A percentile compares a stretch with the other conserved stretches of the same genome.
These are phyloP conservation scores for Stachybotrys chlorohalonatus DNA, from an alignment of 2,329 filamentous ascomycete genomes.

Conservation along the genomic window DNA sequence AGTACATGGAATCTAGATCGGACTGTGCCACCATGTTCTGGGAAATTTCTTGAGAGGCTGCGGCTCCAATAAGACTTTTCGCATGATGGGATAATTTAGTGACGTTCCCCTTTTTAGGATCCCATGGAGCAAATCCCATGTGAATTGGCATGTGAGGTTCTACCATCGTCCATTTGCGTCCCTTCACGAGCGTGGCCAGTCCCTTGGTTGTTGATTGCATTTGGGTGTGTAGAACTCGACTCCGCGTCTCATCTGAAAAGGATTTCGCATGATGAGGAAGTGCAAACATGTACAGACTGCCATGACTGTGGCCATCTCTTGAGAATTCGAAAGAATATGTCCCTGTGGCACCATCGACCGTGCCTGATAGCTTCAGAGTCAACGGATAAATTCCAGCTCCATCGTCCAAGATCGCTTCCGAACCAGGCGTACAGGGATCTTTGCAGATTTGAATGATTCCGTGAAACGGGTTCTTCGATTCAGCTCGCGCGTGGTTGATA, in stretches of 20 bases:
- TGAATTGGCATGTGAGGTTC: slow-evolving; percentile 63
- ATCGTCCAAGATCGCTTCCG: slow-evolving; percentile 63
- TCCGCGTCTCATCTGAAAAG: slow-evolving; percentile 51
- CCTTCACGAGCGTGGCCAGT: slow-evolving; percentile 60
- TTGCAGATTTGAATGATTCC: slow-evolving; percentile 81
- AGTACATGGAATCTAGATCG: slow-evolving; percentile 84
- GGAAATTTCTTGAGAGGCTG: slow-evolving; percentile 63
- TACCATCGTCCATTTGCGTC: slow-evolving; percentile 67
- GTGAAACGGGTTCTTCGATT: slow-evolving; percentile 58
- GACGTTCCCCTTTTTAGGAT: slow-evolving; percentile 39
- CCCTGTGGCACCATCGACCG: slow-evolving; percentile 48
- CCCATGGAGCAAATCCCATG: slow-evolving; percentile 77
- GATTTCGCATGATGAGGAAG: slow-evolving; percentile 78
- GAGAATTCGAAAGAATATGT: slow-evolving; percentile 65
- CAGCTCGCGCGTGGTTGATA: slow-evolving; percentile 54
- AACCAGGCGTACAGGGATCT: slow-evolving; percentile 44
- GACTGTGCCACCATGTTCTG: slow-evolving; percentile 67
- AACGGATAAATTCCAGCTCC: slow-evolving; percentile 68
- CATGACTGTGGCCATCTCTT: slow-evolving; percentile 55
- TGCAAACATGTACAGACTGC: slow-evolving; percentile 71
- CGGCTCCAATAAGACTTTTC: slow-evolving; percentile 47
- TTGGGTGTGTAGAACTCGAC: slow-evolving; percentile 44
- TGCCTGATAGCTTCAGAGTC: slow-evolving; percentile 55
- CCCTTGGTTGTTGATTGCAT: slow-evolving; percentile 84
- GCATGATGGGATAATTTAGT: slow-evolving; percentile 40